These are phyloP conservation scores for Immersiporthe knoxdaviesiana DNA, from an alignment of 2,329 filamentous ascomycete genomes.

Conservation along the genomic window DNA sequence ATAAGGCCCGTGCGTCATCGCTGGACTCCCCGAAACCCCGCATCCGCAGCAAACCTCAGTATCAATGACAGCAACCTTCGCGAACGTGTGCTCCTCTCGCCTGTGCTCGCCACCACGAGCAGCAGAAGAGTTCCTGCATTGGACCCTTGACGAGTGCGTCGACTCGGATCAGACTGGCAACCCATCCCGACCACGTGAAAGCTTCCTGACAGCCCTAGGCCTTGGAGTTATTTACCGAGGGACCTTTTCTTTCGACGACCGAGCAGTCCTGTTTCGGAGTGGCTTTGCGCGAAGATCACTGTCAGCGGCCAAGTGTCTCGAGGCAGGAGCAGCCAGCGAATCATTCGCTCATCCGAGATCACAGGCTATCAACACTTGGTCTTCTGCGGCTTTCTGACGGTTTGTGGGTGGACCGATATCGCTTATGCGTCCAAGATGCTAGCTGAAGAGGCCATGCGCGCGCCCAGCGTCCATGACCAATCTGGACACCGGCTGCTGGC, in stretches of 20 bases:
- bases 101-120: not conserved
- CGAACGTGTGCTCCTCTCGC: not conserved
- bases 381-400: not conserved
- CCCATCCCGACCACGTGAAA: not conserved
- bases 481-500: not conserved
- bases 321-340: not conserved
- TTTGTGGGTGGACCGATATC: constrained; percentile 1
- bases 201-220: not conserved
- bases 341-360: not conserved
- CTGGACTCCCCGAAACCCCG: not conserved
- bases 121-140: not conserved
- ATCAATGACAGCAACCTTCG: not conserved
- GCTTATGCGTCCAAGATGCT: not conserved
- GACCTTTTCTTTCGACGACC: not conserved
- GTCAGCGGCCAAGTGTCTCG: not conserved
- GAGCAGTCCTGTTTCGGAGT: constrained; percentile 12
- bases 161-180: not conserved
- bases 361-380: not conserved
- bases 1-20: constrained; percentile 16
- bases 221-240: not conserved
- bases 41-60: not conserved
- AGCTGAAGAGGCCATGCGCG: not conserved
- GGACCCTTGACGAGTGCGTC: not conserved
- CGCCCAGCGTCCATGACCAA: not conserved
- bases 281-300: constrained; percentile 3